phyloP scores from a whole-genome alignment of 108 stramenopile species.

The Fragilariopsis cylindrus region DNA sequence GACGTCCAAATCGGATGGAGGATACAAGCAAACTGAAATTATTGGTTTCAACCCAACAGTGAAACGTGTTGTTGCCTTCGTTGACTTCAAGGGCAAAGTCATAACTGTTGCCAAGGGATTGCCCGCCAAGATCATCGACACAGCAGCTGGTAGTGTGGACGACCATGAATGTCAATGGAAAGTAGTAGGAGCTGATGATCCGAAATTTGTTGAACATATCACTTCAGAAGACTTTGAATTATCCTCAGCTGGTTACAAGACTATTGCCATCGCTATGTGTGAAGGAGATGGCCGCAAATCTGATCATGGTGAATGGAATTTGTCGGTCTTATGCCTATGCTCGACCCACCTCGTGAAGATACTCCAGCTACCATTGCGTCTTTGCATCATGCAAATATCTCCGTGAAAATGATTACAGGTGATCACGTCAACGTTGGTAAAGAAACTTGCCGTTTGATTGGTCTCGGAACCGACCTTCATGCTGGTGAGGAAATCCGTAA shows the following conservation, averaged over 20 bases:
- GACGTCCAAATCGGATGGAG: background rate
- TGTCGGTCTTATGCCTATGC: constrained; percentile 81
- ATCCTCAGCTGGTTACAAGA: constrained; percentile 69
- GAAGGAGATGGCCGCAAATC: constrained; percentile 53
- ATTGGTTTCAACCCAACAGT: constrained; percentile 69
- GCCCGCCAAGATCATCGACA: constrained; percentile 73
- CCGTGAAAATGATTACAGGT: constrained; percentile 89
- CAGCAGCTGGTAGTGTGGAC: constrained; percentile 60
- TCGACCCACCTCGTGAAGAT: constrained; percentile 83
- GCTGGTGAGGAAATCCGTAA: constrained; percentile 26
- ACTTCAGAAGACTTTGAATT: constrained; percentile 30
- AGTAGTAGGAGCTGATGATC: constrained; percentile 39
- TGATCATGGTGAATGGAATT: constrained; percentile 54
- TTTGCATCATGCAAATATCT: constrained; percentile 66
- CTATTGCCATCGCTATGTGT: constrained; percentile 61
- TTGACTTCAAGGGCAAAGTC: constrained; percentile 26
- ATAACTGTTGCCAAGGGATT: constrained; percentile 76
- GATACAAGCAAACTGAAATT: constrained; percentile 46
- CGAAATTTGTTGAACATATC: constrained; percentile 28
- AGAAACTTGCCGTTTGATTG: constrained; percentile 66
- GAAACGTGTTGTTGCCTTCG: constrained; percentile 68
- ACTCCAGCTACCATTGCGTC: constrained; percentile 72
- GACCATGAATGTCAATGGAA: constrained; percentile 77
- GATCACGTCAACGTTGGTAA: constrained; percentile 72
- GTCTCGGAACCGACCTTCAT: constrained; percentile 35